Evolutionary conservation across 2,329 filamentous ascomycete genomes (phyloP).

Genomic region (Zasmidium cellare): DNA sequence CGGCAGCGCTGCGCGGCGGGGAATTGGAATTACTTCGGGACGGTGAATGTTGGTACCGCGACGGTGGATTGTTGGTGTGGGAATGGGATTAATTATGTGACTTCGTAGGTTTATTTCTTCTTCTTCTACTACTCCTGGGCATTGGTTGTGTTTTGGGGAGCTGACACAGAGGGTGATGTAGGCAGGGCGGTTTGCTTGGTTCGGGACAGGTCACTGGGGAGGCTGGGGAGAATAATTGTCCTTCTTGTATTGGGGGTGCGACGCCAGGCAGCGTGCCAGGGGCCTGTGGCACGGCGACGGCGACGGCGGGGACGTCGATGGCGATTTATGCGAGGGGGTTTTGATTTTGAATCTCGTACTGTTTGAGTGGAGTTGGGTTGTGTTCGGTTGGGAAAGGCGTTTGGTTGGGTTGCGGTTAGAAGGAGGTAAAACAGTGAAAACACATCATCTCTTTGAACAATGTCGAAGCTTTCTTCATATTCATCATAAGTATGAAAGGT

Average conservation of each 20-base stretch:
- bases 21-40: slow-evolving; percentile 28
- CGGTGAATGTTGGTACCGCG: slow-evolving; percentile 25
- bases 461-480: too few species aligned
- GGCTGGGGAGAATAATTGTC: slow-evolving; percentile 30
- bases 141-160: background rate
- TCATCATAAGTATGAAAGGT: too few species aligned
- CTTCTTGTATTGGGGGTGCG: slow-evolving; percentile 24
- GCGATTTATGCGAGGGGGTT: slow-evolving; percentile 31
- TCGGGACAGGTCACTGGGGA: slow-evolving; percentile 17
- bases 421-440: background rate
- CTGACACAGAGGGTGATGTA: background rate
- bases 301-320: slow-evolving; percentile 22
- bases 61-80: slow-evolving; percentile 33
- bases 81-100: slow-evolving; percentile 28
- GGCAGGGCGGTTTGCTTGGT: slow-evolving; percentile 1
- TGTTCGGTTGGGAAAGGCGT: too few species aligned
- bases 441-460: too few species aligned
- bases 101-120: slow-evolving; percentile 12
- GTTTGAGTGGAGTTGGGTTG: too few species aligned
- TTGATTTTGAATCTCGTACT: slow-evolving; percentile 1
- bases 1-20: slow-evolving; percentile 14
- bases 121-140: background rate
- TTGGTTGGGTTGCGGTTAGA: too few species aligned
- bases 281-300: slow-evolving; percentile 28
- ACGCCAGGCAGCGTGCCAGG: slow-evolving; percentile 18